These are phyloP conservation scores for Syzygium grande DNA, from an alignment of 345 rosid genomes.

Conservation along the genomic window DNA sequence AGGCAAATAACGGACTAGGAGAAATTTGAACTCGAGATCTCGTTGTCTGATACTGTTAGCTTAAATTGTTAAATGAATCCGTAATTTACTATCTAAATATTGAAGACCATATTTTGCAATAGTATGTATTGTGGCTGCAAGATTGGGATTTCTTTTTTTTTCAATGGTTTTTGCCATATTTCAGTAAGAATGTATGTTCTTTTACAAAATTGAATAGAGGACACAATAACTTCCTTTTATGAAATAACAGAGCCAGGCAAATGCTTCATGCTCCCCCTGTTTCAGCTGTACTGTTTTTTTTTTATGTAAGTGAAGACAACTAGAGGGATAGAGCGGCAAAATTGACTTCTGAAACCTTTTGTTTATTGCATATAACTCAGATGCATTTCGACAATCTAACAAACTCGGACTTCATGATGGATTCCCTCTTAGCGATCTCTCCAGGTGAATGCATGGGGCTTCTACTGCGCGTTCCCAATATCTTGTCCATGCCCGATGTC, in stretches of 20 bases:
- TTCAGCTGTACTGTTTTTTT: neutral
- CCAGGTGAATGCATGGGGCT: fast-evolving
- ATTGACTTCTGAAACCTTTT: neutral
- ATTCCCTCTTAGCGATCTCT: neutral
- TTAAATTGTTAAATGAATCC: too few relatives aligned
- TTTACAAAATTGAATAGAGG: too few relatives aligned
- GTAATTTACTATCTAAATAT: too few relatives aligned
- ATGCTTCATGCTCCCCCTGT: too few relatives aligned
- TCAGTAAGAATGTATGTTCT: neutral
- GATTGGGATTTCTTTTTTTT: too few relatives aligned
- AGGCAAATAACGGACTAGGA: too few relatives aligned
- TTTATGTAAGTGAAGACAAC: neutral
- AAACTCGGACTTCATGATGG: neutral
- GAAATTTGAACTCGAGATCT: too few relatives aligned
- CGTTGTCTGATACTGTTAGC: too few relatives aligned
- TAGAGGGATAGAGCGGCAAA: neutral
- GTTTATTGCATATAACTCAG: neutral
- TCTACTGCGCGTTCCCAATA: fast-evolving
- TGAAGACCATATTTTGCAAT: neutral
- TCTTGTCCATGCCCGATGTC: neutral
- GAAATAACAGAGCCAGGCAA: too few relatives aligned
- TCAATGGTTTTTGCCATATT: neutral
- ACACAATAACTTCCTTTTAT: too few relatives aligned
- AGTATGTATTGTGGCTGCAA: neutral
- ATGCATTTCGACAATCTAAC: neutral